Evolutionary conservation across 371 early-diverging fungal species (phyloP).

Genomic region (Lichtheimia corymbifera): DNA sequence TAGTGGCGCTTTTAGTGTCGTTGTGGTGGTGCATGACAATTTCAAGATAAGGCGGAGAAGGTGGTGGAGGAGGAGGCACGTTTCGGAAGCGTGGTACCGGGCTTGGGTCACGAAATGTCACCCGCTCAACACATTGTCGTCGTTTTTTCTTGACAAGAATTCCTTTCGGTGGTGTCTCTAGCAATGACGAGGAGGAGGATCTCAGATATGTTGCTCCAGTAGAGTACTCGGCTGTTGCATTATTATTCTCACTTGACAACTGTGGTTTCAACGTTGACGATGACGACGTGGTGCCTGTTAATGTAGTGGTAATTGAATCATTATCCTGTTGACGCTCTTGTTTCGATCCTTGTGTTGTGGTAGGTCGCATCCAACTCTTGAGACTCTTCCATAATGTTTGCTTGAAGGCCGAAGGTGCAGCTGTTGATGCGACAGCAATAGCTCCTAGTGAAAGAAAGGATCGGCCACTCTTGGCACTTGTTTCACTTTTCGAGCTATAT

Average conservation of each 20-base stretch:
- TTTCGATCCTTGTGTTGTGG: too few relatives aligned
- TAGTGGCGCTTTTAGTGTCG: constrained; percentile 16
- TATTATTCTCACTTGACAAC: neutral
- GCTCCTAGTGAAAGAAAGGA: constrained; percentile 35
- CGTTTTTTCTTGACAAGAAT: constrained; percentile 6
- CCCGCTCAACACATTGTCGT: constrained; percentile 25
- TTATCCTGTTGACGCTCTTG: neutral
- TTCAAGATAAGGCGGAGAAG: constrained; percentile 42
- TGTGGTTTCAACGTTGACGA: constrained; percentile 2
- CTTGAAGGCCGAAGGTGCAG: constrained; percentile 7
- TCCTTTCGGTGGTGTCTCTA: neutral
- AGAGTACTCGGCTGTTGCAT: constrained; percentile 2
- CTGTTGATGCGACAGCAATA: constrained; percentile 5
- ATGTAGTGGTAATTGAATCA: neutral
- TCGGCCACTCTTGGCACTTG: constrained; percentile 43
- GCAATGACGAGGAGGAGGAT: neutral
- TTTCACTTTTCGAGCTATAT: constrained; percentile 45
- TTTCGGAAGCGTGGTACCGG: constrained; percentile 53
- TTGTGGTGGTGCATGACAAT: constrained; percentile 20
- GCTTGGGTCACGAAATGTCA: constrained; percentile 48
- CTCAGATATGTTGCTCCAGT: too few relatives aligned
- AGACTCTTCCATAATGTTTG: constrained; percentile 28
- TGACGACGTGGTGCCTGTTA: neutral
- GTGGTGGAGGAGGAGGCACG: constrained; percentile 44
- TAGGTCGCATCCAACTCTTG: constrained; percentile 22